phyloP scores from a whole-genome alignment of 805 yeast species.

The Saccharomycopsis fibuligera region DNA sequence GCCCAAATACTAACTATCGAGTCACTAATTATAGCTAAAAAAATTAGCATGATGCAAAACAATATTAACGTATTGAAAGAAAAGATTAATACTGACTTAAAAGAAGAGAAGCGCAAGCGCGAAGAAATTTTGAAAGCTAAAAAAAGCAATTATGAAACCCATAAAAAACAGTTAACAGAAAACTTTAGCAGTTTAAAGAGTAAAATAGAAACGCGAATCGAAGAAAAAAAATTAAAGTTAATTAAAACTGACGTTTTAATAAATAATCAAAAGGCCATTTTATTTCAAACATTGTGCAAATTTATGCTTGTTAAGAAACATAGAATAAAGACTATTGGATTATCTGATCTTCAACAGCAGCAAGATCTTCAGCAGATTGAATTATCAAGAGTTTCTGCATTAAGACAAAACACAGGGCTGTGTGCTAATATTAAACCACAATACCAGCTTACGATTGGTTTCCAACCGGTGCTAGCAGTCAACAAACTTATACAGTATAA shows the following conservation, averaged over 20 bases:
- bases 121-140: slow-evolving; percentile 5
- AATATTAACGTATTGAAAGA: not conserved
- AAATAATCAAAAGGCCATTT: slow-evolving; percentile 8
- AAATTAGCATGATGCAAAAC: not conserved
- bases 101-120: not conserved
- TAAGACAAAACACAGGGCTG: too few species aligned
- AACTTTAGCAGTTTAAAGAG: not conserved
- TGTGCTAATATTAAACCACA: too few species aligned
- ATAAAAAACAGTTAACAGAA: not conserved
- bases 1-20: slow-evolving; percentile 11
- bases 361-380: too few species aligned
- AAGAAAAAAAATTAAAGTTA: not conserved
- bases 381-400: too few species aligned
- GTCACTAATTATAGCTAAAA: not conserved
- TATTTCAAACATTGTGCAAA: slow-evolving; percentile 12
- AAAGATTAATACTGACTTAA: not conserved
- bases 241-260: not conserved
- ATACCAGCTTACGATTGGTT: slow-evolving; percentile 10
- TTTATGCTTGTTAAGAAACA: slow-evolving; percentile 5
- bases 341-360: too few species aligned
- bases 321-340: too few species aligned
- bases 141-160: not conserved
- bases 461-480: slow-evolving; percentile 18
- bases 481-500: slow-evolving; percentile 8
- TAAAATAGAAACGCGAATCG: not conserved